Percentiles rank a stretch among this genome's conserved stretches.
Evolutionary conservation across 2,329 filamentous ascomycete genomes (phyloP).

Genomic region (Fusarium sp.): DNA sequence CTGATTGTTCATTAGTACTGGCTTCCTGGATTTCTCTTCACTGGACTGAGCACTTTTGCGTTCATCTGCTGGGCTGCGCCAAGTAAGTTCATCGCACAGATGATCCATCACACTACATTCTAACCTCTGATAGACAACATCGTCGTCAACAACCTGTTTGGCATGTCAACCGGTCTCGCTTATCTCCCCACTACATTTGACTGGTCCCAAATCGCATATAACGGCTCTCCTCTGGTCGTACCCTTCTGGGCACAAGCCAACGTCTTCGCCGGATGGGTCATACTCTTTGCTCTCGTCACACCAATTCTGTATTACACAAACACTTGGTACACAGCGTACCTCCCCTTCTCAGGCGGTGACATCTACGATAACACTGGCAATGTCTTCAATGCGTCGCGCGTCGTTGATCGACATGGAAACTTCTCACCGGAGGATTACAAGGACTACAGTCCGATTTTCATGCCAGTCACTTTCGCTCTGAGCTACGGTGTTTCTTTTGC

Average conservation of each 20-base stretch:
- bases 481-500: neutral
- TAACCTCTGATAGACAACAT: neutral
- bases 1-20: neutral
- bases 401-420: neutral
- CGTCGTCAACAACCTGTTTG: neutral
- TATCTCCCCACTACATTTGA: neutral
- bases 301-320: constrained; percentile 1
- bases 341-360: neutral
- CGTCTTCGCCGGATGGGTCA: neutral
- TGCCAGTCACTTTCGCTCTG: neutral
- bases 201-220: constrained; percentile 3
- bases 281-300: neutral
- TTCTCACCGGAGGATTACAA: neutral
- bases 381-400: neutral
- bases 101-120: too few relatives aligned
- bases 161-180: neutral
- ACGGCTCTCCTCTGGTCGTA: neutral
- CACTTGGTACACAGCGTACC: neutral
- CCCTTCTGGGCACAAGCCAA: neutral
- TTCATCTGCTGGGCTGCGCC: constrained; percentile 1
- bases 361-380: neutral
- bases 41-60: neutral
- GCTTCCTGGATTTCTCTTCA: neutral
- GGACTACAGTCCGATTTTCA: neutral
- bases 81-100: neutral